Percentiles rank a stretch among this genome's conserved stretches.
These are phyloP conservation scores for Populus pruinosa DNA, from an alignment of 345 rosid species.

Conservation along the genomic window DNA sequence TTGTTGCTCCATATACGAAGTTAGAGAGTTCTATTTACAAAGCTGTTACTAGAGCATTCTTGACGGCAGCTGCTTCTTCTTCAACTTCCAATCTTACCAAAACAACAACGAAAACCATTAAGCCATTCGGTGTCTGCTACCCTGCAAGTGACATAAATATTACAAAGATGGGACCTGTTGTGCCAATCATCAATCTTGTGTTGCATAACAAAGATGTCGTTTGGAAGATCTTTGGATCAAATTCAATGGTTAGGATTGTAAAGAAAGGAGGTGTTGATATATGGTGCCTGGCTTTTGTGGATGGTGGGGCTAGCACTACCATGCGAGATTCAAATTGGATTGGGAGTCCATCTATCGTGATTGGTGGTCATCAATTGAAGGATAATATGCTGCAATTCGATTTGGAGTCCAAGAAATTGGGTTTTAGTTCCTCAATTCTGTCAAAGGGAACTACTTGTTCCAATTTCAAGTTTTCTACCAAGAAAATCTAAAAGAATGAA, in stretches of 20 bases:
- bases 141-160: background rate
- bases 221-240: background rate
- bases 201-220: background rate
- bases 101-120: background rate
- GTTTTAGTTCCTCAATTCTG: background rate
- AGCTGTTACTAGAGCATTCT: constrained; percentile 12
- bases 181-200: constrained; percentile 9
- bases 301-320: background rate
- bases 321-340: no score
- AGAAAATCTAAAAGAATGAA: no score
- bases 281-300: constrained; percentile 7
- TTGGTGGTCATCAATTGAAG: constrained; percentile 13
- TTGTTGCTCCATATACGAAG: constrained; percentile 26
- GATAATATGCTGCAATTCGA: constrained; percentile 9
- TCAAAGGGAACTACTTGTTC: background rate
- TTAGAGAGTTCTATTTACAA: constrained; percentile 28
- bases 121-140: background rate
- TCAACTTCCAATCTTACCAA: background rate
- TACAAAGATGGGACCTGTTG: background rate
- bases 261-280: background rate
- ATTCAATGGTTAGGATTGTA: background rate
- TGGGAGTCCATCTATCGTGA: background rate
- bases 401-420: background rate
- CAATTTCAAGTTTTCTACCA: constrained; percentile 2
- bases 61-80: background rate